Evolutionary conservation across 768 basidiomycete species (phyloP).

Genomic region (Termitomyces sp.): DNA sequence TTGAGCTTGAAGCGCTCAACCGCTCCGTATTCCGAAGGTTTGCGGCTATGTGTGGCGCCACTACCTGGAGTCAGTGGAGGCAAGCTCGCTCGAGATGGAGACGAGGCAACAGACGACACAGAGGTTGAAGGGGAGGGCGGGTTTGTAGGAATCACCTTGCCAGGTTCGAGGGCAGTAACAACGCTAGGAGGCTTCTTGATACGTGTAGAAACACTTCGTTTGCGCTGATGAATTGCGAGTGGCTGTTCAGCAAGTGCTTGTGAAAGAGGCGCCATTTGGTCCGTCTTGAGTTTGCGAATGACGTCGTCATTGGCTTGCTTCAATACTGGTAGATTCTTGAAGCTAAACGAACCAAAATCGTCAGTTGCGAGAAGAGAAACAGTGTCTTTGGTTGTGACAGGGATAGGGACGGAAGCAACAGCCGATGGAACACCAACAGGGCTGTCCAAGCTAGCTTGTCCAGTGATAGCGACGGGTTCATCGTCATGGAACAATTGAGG

Average conservation of each 20-base stretch:
- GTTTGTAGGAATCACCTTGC: conserved; percentile 54
- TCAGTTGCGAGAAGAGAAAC: conserved; percentile 64
- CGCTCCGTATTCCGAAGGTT: conserved; percentile 86
- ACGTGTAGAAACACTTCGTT: conserved; percentile 77
- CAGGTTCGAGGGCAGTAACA: conserved; percentile 59
- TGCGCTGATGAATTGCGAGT: conserved; percentile 49
- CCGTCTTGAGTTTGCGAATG: conserved; percentile 91
- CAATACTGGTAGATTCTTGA: conserved; percentile 92
- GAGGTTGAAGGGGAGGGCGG: conserved; percentile 92
- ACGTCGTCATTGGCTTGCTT: conserved; percentile 99
- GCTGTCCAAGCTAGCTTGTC: conserved; percentile 42
- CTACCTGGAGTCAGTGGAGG: conserved; percentile 71
- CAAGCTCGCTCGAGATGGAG: conserved; percentile 72
- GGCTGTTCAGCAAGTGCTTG: conserved; percentile 66
- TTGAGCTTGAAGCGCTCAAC: conserved; percentile 84
- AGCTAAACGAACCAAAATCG: conserved; percentile 97
- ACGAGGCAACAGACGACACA: conserved; percentile 86
- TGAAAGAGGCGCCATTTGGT: conserved; percentile 75
- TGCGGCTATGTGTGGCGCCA: conserved; percentile 59
- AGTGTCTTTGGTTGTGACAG: conserved; percentile 30
- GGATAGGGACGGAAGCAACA: conserved; percentile 38
- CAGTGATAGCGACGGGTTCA: conserved; percentile 55
- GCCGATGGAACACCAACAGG: conserved; percentile 34
- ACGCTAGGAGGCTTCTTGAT: conserved; percentile 80
- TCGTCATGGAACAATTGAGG: conserved; percentile 91